phyloP scores from a whole-genome alignment of 768 basidiomycete species.

The Mycena amicta region DNA sequence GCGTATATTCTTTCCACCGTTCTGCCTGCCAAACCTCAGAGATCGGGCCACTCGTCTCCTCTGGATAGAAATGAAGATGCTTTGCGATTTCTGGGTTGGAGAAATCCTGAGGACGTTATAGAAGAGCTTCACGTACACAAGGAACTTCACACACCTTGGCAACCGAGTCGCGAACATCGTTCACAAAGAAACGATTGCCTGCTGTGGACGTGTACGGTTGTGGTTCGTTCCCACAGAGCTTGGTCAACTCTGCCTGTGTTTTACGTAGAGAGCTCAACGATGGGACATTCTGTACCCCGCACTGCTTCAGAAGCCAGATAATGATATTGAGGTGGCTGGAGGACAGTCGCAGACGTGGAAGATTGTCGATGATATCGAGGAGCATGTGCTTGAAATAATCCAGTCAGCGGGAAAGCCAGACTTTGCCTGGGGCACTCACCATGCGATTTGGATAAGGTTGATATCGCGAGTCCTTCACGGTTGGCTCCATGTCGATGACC shows the following conservation, averaged over 20 bases:
- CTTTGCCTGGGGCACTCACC: background rate
- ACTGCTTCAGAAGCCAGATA: slow-evolving; percentile 36
- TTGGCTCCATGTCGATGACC: background rate
- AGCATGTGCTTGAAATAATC: slow-evolving; percentile 3
- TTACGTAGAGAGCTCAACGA: slow-evolving; percentile 28
- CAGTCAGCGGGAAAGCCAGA: background rate
- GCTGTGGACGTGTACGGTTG: slow-evolving; percentile 23
- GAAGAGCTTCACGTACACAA: too few species aligned
- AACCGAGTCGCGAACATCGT: slow-evolving; percentile 20
- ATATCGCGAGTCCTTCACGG: background rate
- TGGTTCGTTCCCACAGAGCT: slow-evolving; percentile 15
- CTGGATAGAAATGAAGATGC: slow-evolving; percentile 29
- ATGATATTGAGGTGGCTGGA: slow-evolving; percentile 34
- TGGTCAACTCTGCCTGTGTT: slow-evolving; percentile 25
- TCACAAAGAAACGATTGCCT: slow-evolving; percentile 35
- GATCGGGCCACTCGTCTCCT: slow-evolving; percentile 16
- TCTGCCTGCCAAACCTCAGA: slow-evolving; percentile 20
- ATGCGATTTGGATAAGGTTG: background rate
- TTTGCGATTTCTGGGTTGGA: slow-evolving; percentile 22
- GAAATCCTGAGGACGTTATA: too few species aligned
- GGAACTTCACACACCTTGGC: slow-evolving; percentile 16
- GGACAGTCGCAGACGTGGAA: slow-evolving; percentile 35
- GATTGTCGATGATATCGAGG: slow-evolving; percentile 35
- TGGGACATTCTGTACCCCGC: slow-evolving; percentile 33
- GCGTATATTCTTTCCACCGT: slow-evolving; percentile 13